These are phyloP conservation scores for Oryza punctata DNA, from an alignment of 176 grass and related monocot genomes.

Conservation along the genomic window DNA sequence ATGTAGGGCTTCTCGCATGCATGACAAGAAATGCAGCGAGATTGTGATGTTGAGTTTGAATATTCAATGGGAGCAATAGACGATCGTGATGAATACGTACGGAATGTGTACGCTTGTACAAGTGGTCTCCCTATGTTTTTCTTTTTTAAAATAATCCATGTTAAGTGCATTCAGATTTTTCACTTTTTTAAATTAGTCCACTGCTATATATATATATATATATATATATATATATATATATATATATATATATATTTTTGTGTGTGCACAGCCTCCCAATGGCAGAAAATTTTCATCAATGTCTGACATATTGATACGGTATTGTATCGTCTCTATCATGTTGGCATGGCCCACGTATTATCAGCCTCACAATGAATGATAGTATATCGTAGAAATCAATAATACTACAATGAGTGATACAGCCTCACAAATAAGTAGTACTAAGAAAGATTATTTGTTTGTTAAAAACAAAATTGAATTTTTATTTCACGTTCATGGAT, in stretches of 20 bases:
- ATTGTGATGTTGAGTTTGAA: neutral
- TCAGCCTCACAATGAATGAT: neutral
- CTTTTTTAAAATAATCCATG: too few relatives aligned
- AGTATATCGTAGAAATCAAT: too few relatives aligned
- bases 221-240: too few relatives aligned
- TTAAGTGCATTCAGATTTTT: neutral
- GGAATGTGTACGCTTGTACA: neutral
- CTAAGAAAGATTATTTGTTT: neutral
- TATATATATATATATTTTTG: too few relatives aligned
- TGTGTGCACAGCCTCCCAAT: neutral
- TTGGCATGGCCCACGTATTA: neutral
- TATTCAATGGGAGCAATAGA: too few relatives aligned
- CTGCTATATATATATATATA: neutral
- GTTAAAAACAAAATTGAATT: neutral
- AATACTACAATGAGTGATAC: too few relatives aligned
- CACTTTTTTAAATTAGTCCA: neutral
- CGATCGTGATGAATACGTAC: neutral
- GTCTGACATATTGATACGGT: too few relatives aligned
- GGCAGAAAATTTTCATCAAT: neutral
- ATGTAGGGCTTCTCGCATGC: neutral
- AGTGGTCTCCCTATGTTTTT: too few relatives aligned
- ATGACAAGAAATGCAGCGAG: neutral
- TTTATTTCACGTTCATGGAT: too few relatives aligned
- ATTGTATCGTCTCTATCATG: neutral
- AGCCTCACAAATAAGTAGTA: too few relatives aligned